These are phyloP conservation scores for Aspergillus brasiliensis DNA, from an alignment of 2,329 filamentous ascomycete genomes.

Conservation along the genomic window DNA sequence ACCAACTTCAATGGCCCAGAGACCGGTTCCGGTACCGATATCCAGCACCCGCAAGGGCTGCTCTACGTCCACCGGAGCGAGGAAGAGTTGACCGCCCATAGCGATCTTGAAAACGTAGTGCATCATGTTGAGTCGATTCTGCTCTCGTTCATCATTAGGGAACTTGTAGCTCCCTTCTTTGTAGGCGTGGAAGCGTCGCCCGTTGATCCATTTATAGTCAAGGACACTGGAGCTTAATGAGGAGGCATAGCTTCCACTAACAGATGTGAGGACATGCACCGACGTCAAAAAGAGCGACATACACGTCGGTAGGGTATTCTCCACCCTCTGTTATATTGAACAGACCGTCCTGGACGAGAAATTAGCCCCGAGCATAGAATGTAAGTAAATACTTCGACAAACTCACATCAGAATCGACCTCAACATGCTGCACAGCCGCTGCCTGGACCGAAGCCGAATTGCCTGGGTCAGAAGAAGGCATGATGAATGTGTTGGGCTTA, in stretches of 20 bases:
- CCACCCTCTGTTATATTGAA: not conserved
- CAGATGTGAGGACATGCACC: not conserved
- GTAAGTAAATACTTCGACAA: not conserved
- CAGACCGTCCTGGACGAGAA: not conserved
- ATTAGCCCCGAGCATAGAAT: too few relatives aligned
- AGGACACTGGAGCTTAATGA: conserved; percentile 1
- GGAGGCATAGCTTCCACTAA: conserved; percentile 6
- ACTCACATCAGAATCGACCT: not conserved
- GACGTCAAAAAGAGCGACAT: not conserved
- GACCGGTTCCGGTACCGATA: conserved; percentile 30
- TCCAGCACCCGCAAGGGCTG: conserved; percentile 23
- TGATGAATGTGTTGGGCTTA: not conserved
- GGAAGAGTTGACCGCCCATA: conserved; percentile 27
- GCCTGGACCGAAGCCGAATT: not conserved
- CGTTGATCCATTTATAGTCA: conserved; percentile 3
- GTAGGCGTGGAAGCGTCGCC: conserved; percentile 8
- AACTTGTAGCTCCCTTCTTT: conserved; percentile 15
- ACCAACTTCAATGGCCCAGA: conserved; percentile 29
- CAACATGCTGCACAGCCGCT: not conserved
- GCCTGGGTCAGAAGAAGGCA: not conserved
- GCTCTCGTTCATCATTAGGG: conserved; percentile 14
- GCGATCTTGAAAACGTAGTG: conserved; percentile 35
- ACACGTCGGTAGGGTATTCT: not conserved
- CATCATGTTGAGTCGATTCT: conserved; percentile 8
- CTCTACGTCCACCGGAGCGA: conserved; percentile 20